A percentile compares a stretch with the other conserved stretches of the same genome.
These are phyloP conservation scores for Calonectria pseudoreteaudii DNA, from an alignment of 2,329 filamentous ascomycete genomes.

Conservation along the genomic window DNA sequence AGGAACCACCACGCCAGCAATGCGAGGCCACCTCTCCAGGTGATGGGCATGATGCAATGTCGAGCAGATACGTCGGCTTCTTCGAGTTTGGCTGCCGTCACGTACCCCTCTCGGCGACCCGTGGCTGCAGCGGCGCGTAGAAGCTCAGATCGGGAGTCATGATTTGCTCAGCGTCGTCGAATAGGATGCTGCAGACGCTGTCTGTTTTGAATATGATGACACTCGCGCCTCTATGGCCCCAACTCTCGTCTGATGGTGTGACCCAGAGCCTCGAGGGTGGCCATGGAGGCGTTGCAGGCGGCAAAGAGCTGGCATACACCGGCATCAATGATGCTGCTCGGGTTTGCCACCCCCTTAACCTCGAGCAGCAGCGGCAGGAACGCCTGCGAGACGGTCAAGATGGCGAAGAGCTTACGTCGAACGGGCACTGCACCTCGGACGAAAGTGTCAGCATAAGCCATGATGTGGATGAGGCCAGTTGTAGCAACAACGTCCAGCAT, in stretches of 20 bases:
- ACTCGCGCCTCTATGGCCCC: not conserved
- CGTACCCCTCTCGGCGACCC: conserved; percentile 13
- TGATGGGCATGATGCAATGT: conserved; percentile 6
- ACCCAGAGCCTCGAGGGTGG: conserved; percentile 14
- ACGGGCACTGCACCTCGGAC: conserved; percentile 18
- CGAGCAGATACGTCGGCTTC: conserved; percentile 20
- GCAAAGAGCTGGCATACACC: conserved; percentile 7
- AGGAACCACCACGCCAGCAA: conserved; percentile 25
- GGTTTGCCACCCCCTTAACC: conserved; percentile 18
- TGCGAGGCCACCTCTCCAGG: conserved; percentile 25
- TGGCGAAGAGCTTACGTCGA: conserved; percentile 24
- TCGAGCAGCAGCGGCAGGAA: conserved; percentile 28
- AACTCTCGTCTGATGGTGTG: conserved; percentile 18
- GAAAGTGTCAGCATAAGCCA: conserved; percentile 16
- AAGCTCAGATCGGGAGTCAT: conserved; percentile 16
- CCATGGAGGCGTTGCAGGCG: conserved; percentile 21
- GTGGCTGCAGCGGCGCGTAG: conserved; percentile 15
- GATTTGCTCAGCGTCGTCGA: conserved; percentile 13
- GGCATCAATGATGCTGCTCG: conserved; percentile 20
- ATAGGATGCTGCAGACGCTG: conserved; percentile 4
- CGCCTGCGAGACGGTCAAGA: conserved; percentile 21
- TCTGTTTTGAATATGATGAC: conserved; percentile 20
- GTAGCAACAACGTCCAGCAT: conserved; percentile 3
- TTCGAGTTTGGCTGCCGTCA: not conserved
- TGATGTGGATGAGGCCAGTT: conserved; percentile 18